Base-by-base conservation (phyloP, 305 asterid genomes). In the Caryopteris hybrid region DNA sequence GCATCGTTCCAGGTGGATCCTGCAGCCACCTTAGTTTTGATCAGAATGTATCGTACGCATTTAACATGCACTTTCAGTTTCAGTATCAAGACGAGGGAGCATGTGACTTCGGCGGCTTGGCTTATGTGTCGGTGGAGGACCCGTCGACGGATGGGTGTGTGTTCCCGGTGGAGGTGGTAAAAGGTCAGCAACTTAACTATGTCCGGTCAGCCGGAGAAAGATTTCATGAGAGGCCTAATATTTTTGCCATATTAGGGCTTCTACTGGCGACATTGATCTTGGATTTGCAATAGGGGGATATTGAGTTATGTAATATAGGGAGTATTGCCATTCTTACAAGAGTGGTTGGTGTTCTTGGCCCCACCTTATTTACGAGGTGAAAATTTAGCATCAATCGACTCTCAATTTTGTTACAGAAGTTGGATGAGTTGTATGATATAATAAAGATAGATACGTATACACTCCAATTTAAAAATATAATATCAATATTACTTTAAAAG, bases 91-190 rank as follows among this genome's bases (percentile, higher is more conserved):
- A 50, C 4, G 73, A 77, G 50, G 18, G 2, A 0, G 42, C 25
- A 0, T 86, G 92, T 17, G 2, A 27, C 5, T 75, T 77, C 61
- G 65, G 56, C 0, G 84, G 80, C 5, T 54, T 81, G 5, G 82
- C 70, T 3, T 1, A 1, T 21, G 55, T 83, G 31, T 61, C 70
- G 1, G 27, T 64, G 12, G 54, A 25, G 2, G 55, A 85, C 39
- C 88, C 91, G 0, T 83, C 88, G 0, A 51, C 29, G 5, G 66
- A 36, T 0, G 56, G 29, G 5, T 85, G 88, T 25, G 23, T 60
- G 4, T 85, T 81, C 57, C 81, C 81, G 0, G 70, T 85, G 12
- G 88, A 85, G 79, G 83, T 83, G 6, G 78, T 77, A 4, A 41
- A 12, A 39, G 79, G 75, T 2, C 18, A 4, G 42, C 69, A 43